These are phyloP conservation scores for Pinus taeda DNA, from an alignment of 75 land plant genomes.

Conservation along the genomic window DNA sequence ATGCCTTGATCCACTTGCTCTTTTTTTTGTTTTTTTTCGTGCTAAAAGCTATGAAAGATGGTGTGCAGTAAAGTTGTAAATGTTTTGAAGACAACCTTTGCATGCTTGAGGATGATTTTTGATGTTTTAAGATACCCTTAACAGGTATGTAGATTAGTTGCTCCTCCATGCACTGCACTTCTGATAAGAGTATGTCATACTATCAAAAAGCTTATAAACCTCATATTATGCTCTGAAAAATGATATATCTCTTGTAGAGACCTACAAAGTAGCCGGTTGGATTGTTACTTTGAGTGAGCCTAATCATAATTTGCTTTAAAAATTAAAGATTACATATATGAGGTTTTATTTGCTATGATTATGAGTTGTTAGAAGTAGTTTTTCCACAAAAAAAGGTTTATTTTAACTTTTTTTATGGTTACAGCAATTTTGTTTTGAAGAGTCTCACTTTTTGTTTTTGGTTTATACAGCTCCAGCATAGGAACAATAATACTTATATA, in stretches of 20 bases:
- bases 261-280: neutral
- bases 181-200: neutral
- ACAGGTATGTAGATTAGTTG: neutral
- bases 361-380: neutral
- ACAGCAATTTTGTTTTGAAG: neutral
- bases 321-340: neutral
- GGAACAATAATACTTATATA: conserved; percentile 6
- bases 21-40: neutral
- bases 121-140: neutral
- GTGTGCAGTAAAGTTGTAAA: neutral
- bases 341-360: neutral
- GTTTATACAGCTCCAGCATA: conserved; percentile 3
- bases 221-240: neutral
- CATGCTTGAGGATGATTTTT: neutral
- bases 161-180: neutral
- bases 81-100: neutral
- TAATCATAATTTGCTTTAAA: neutral
- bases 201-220: neutral
- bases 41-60: neutral
- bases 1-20: neutral
- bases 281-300: neutral
- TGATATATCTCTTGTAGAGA: neutral
- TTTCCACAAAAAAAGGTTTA: no score
- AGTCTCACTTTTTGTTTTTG: neutral
- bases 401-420: neutral